Conservation (phyloP, 352 stramenopile genomes). For the Phytophthora melonis region DNA sequence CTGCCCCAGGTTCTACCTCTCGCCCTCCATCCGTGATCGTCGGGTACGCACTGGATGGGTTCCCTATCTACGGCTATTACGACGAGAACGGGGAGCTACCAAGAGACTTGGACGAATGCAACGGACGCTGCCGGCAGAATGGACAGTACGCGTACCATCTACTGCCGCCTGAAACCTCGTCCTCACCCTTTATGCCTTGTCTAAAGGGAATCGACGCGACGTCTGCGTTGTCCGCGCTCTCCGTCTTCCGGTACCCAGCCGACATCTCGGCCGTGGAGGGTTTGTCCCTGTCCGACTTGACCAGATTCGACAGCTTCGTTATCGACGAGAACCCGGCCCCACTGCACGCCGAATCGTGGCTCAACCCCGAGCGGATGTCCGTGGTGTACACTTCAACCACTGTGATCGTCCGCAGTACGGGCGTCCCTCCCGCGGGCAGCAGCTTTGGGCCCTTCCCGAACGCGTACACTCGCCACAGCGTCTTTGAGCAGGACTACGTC, state of each 20-base stretch:
- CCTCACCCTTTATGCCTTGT: slow-evolving; percentile 61
- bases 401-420: slow-evolving; percentile 68
- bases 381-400: slow-evolving; percentile 62
- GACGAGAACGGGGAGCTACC: slow-evolving; percentile 56
- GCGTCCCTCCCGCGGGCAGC: slow-evolving; percentile 51
- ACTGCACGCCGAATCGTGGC: slow-evolving; percentile 44
- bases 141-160: slow-evolving; percentile 73
- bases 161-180: slow-evolving; percentile 10
- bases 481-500: slow-evolving; percentile 69
- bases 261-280: slow-evolving; percentile 62
- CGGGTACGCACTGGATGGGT: slow-evolving; percentile 72
- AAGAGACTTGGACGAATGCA: slow-evolving; percentile 63
- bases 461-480: slow-evolving; percentile 55
- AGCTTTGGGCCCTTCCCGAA: slow-evolving; percentile 77
- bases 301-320: slow-evolving; percentile 58
- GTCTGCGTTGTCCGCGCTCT: slow-evolving; percentile 26
- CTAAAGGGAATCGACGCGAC: slow-evolving; percentile 54
- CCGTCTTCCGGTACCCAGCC: slow-evolving; percentile 57
- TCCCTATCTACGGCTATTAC: slow-evolving; percentile 63
- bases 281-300: slow-evolving; percentile 55
- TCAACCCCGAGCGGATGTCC: slow-evolving; percentile 58
- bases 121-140: slow-evolving; percentile 49
- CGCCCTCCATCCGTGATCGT: slow-evolving; percentile 44
- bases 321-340: slow-evolving; percentile 57
- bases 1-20: neutral